Percentiles rank a stretch among this genome's conserved stretches.
Conservation (phyloP, 352 stramenopile species). For the Phytophthora ohioensis region DNA sequence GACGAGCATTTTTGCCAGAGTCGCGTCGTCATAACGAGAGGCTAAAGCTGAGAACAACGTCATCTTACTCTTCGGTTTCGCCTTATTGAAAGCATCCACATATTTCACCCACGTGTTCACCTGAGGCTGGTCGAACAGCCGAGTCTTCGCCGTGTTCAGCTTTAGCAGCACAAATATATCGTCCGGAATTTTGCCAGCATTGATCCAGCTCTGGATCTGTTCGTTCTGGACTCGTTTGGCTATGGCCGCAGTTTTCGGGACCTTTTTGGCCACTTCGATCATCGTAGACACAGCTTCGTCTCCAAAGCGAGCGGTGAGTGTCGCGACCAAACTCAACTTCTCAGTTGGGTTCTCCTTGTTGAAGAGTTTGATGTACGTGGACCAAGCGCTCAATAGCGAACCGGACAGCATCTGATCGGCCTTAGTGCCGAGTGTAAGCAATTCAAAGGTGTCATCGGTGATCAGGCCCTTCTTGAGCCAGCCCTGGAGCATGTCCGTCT, state of each 20-base stretch:
- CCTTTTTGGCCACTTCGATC: constrained; percentile 24
- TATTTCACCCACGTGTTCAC: constrained; percentile 23
- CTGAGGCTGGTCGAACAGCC: constrained; percentile 21
- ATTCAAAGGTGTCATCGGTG: constrained; percentile 14
- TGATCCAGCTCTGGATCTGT: constrained; percentile 11
- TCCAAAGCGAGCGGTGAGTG: constrained; percentile 20
- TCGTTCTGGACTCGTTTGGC: constrained; percentile 8
- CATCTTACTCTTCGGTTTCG: constrained; percentile 4
- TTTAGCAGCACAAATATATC: constrained; percentile 22
- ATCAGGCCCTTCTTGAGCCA: constrained; percentile 17
- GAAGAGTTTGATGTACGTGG: constrained; percentile 23
- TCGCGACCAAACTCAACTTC: constrained; percentile 15
- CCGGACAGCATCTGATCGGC: constrained; percentile 13
- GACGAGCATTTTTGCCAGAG: constrained; percentile 10
- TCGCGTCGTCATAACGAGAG: constrained; percentile 1
- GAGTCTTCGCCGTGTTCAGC: constrained; percentile 9
- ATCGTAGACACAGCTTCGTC: constrained; percentile 24
- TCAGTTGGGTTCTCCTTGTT: constrained; percentile 23
- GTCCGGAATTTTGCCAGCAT: constrained; percentile 5
- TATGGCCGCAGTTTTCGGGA: background rate
- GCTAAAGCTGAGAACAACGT: constrained; percentile 5
- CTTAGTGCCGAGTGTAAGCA: constrained; percentile 20
- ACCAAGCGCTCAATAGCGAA: constrained; percentile 13
- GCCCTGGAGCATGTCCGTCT: constrained; percentile 10
- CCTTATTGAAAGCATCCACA: constrained; percentile 14